A percentile compares a stretch with the other conserved stretches of the same genome.
Conservation (phyloP, 768 basidiomycete species). For the Trametes cubensis region DNA sequence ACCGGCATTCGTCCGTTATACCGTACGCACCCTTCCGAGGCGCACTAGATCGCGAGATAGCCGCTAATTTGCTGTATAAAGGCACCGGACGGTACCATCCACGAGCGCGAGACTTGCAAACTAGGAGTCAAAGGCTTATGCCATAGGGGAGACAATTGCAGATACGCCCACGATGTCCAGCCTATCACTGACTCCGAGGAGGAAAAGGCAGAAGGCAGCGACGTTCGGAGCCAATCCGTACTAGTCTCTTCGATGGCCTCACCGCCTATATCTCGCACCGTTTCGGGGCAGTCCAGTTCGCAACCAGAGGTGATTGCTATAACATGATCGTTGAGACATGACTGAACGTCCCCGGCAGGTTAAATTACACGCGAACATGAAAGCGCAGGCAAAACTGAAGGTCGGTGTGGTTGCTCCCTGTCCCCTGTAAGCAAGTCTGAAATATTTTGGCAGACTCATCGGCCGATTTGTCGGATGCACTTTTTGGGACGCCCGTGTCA, state of each 20-base stretch:
- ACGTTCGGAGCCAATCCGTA: background rate
- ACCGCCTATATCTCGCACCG: no score
- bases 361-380: no score
- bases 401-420: no score
- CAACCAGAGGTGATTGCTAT: no score
- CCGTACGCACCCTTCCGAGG: background rate
- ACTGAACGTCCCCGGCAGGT: no score
- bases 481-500: background rate
- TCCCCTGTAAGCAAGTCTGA: background rate
- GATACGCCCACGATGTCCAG: background rate
- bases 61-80: background rate
- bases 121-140: background rate
- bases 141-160: background rate
- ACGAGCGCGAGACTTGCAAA: constrained; percentile 12
- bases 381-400: no score
- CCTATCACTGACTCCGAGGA: background rate
- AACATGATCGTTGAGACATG: no score
- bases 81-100: constrained; percentile 2
- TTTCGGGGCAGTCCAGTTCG: no score
- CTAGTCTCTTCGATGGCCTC: no score
- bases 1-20: background rate
- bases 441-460: background rate
- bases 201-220: background rate
- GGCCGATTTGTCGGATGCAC: constrained; percentile 3
- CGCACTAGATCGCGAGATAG: background rate